Conservation (phyloP, 2,329 filamentous ascomycete genomes). For the Colletotrichum eleusines region DNA sequence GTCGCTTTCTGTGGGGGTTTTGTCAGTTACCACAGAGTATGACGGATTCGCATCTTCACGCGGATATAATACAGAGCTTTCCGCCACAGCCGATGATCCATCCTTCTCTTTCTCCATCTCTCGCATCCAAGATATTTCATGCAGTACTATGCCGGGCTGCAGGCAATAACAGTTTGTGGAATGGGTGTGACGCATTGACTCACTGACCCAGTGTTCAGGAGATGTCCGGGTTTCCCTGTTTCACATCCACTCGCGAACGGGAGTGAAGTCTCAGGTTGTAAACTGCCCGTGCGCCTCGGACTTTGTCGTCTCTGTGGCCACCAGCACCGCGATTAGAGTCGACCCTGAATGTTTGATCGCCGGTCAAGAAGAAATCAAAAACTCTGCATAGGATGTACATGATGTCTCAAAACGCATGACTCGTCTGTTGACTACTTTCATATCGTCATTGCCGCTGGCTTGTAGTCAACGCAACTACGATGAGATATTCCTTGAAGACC, state of each 20-base stretch:
- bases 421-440: not conserved
- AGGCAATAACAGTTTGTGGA: no score
- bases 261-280: not conserved
- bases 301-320: not conserved
- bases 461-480: not conserved
- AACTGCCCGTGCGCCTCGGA: not conserved
- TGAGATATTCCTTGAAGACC: not conserved
- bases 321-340: not conserved
- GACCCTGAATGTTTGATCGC: not conserved
- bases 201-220: constrained; percentile 3
- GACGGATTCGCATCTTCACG: not conserved
- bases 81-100: not conserved
- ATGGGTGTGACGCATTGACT: no score
- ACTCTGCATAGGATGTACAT: not conserved
- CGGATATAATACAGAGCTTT: not conserved
- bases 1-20: not conserved
- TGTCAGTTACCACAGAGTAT: not conserved
- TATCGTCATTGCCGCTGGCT: not conserved
- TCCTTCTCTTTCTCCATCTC: not conserved
- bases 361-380: not conserved
- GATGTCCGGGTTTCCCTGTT: not conserved
- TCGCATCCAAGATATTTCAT: not conserved
- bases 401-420: not conserved
- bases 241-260: not conserved
- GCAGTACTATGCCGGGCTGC: not conserved